phyloP scores from a whole-genome alignment of 371 early-diverging fungal species.

The Rhizomucor miehei region DNA sequence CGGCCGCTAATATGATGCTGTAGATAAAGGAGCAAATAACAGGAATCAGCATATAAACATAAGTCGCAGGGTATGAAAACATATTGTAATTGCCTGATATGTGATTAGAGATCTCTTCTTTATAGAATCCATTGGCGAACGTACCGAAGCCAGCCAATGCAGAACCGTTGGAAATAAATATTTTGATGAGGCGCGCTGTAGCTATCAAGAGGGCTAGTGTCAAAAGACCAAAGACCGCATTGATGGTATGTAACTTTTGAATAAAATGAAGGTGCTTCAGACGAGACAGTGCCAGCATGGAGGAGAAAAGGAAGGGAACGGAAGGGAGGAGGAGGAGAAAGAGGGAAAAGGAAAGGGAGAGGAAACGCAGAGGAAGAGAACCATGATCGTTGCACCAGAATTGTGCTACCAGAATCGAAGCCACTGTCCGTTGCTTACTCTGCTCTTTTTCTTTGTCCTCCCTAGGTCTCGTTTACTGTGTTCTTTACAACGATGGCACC shows the following conservation, averaged over 20 bases:
- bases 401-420: too few species aligned
- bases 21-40: constrained; percentile 24
- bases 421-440: too few species aligned
- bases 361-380: neutral
- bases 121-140: neutral
- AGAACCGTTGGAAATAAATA: constrained; percentile 29
- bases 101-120: neutral
- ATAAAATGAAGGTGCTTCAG: constrained; percentile 7
- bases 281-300: neutral
- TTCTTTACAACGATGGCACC: too few species aligned
- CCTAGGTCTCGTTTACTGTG: too few species aligned
- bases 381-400: too few species aligned
- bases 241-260: constrained; percentile 15
- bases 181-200: constrained; percentile 20
- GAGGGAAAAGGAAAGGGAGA: too few species aligned
- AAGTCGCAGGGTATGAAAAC: constrained; percentile 42
- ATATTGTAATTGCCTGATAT: constrained; percentile 29
- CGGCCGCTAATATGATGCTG: constrained; percentile 30
- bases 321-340: neutral
- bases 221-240: constrained; percentile 11
- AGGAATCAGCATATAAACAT: constrained; percentile 44
- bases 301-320: constrained; percentile 1
- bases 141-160: constrained; percentile 34
- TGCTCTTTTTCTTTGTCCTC: too few species aligned
- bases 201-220: constrained; percentile 18